These are phyloP conservation scores for Xylaria curta DNA, from an alignment of 495 filamentous ascomycete species.

Conservation along the genomic window DNA sequence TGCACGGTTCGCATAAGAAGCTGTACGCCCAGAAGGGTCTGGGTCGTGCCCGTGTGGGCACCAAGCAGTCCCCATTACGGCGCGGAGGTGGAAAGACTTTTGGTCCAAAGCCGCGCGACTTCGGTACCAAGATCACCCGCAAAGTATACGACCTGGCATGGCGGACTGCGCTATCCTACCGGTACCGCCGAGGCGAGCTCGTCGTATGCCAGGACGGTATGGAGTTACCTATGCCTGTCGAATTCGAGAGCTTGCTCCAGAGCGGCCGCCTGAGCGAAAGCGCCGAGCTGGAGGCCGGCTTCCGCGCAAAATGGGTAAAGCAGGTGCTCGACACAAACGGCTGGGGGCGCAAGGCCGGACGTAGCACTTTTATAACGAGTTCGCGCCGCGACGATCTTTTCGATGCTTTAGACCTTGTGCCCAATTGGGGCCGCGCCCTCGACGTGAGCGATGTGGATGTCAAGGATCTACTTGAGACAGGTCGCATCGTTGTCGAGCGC, in stretches of 20 bases:
- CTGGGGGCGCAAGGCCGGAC: constrained; percentile 73
- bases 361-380: constrained; percentile 79
- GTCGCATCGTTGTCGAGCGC: constrained; percentile 85
- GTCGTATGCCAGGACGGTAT: constrained; percentile 78
- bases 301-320: constrained; percentile 63
- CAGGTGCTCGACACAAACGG: constrained; percentile 71
- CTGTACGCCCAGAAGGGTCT: constrained; percentile 83
- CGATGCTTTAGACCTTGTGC: constrained; percentile 62
- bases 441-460: constrained; percentile 82
- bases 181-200: constrained; percentile 85
- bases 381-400: constrained; percentile 60
- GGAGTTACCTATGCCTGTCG: constrained; percentile 60
- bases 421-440: constrained; percentile 71
- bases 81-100: constrained; percentile 84
- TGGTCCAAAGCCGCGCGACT: constrained; percentile 89
- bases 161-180: constrained; percentile 91
- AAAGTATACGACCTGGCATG: constrained; percentile 97
- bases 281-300: constrained; percentile 49
- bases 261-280: constrained; percentile 34
- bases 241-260: constrained; percentile 43
- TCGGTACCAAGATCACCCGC: constrained; percentile 77
- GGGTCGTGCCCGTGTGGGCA: constrained; percentile 78
- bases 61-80: constrained; percentile 81
- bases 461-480: constrained; percentile 87
- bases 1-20: constrained; percentile 81